These are phyloP conservation scores for Fraxinus velutina DNA, from an alignment of 305 asterid species.

Conservation along the genomic window DNA sequence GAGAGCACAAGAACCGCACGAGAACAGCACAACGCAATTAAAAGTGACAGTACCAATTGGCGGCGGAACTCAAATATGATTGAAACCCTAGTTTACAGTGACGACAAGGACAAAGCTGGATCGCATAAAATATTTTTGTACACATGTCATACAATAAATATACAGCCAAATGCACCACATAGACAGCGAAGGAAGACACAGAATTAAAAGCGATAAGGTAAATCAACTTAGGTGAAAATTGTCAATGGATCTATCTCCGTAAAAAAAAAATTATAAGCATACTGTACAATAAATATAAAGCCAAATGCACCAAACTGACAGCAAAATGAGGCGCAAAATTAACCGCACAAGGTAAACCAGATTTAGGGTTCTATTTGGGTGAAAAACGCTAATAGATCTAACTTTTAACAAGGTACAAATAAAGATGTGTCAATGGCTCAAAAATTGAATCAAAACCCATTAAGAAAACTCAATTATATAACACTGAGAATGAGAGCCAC, in stretches of 20 bases:
- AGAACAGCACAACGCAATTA: neutral
- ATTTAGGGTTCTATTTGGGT: constrained; percentile 13
- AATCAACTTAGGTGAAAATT: constrained; percentile 21
- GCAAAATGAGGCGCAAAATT: neutral
- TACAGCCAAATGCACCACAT: neutral
- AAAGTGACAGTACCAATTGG: neutral
- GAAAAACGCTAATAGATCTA: constrained; percentile 3
- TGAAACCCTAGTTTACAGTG: constrained; percentile 38
- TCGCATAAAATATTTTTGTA: constrained; percentile 4
- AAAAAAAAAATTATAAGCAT: neutral
- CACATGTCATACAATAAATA: neutral
- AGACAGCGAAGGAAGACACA: constrained; percentile 14
- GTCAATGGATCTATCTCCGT: neutral
- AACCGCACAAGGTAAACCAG: neutral
- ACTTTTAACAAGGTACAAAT: constrained; percentile 11
- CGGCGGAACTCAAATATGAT: neutral
- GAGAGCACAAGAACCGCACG: neutral
- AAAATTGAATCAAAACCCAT: constrained; percentile 22
- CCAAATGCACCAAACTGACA: neutral
- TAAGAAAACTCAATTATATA: constrained; percentile 3
- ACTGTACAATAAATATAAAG: constrained; percentile 1
- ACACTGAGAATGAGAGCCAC: neutral
- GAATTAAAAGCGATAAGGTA: constrained; percentile 5
- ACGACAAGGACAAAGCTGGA: constrained; percentile 3
- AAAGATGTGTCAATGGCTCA: constrained; percentile 11